These are phyloP conservation scores for Novymonas esmeraldas DNA, from an alignment of 208 protist genomes.

Conservation along the genomic window DNA sequence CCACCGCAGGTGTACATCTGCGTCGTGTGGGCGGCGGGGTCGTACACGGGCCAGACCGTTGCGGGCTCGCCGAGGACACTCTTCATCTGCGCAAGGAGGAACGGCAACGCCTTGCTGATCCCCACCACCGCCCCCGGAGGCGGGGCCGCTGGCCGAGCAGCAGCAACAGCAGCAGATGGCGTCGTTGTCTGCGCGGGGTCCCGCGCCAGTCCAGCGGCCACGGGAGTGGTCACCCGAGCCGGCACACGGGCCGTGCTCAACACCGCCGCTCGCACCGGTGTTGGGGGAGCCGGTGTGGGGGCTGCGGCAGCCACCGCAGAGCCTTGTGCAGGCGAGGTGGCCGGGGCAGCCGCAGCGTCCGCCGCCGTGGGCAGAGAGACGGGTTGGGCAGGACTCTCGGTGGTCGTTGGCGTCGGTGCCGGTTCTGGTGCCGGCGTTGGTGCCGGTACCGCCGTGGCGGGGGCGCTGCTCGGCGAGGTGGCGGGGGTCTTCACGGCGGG, in stretches of 20 bases:
- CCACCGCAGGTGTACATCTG: slow-evolving; percentile 27
- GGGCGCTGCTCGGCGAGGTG: no score
- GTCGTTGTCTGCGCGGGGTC: slow-evolving; percentile 7
- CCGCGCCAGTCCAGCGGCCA: slow-evolving; percentile 1
- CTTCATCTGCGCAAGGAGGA: background rate
- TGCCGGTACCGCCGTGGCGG: no score
- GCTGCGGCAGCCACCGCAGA: background rate
- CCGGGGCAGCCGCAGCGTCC: background rate
- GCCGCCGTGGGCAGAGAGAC: no score
- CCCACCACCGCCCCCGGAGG: slow-evolving; percentile 26
- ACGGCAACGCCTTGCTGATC: slow-evolving; percentile 37
- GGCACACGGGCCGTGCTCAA: no score
- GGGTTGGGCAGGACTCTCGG: no score
- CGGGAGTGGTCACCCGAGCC: slow-evolving; percentile 4
- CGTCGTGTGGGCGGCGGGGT: background rate
- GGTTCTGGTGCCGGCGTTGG: no score
- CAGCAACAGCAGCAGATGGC: background rate
- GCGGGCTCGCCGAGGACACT: background rate
- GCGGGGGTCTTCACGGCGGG: no score
- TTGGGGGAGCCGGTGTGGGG: background rate
- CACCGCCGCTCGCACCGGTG: slow-evolving; percentile 7
- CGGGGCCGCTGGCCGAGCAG: background rate
- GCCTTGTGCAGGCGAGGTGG: background rate
- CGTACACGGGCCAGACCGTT: background rate
- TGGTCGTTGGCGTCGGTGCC: no score